Evolutionary conservation across 2,329 filamentous ascomycete species (phyloP).

Genomic region (Pseudogymnoascus sp.): DNA sequence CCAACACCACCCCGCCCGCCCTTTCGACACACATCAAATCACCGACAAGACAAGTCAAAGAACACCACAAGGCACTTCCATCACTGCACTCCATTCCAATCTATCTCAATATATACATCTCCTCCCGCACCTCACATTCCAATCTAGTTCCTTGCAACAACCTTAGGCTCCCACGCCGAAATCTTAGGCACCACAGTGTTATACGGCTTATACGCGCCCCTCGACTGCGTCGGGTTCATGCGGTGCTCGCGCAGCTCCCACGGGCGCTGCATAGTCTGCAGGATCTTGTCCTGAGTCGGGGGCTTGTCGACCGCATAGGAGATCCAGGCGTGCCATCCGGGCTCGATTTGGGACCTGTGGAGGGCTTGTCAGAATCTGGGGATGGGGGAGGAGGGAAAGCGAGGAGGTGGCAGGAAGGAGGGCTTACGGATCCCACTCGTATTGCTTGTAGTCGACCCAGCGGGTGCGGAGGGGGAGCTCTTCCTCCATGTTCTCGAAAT

Average conservation of each 20-base stretch:
- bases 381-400: not conserved
- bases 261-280: conserved; percentile 56
- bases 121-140: not conserved
- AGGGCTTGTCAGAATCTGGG: not conserved
- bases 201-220: conserved; percentile 84
- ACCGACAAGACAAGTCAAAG: not conserved
- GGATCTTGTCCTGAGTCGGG: conserved; percentile 65
- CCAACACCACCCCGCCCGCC: not conserved
- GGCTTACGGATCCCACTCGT: conserved; percentile 69
- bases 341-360: conserved; percentile 71
- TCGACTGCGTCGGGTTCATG: conserved; percentile 66
- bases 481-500: conserved; percentile 82
- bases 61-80: not conserved
- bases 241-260: conserved; percentile 70
- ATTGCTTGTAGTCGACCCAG: conserved; percentile 94
- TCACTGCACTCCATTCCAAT: not conserved
- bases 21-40: not conserved
- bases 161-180: conserved; percentile 41
- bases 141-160: conserved; percentile 22
- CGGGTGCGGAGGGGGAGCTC: conserved; percentile 91
- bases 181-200: conserved; percentile 43
- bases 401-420: not conserved
- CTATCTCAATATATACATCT: conserved; percentile 23
- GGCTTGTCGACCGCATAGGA: conserved; percentile 86
- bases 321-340: conserved; percentile 98